Evolutionary conservation across 495 filamentous ascomycete genomes (phyloP), one percentile per base, ranked within the genome.

Genomic region (Tuber borchii): DNA sequence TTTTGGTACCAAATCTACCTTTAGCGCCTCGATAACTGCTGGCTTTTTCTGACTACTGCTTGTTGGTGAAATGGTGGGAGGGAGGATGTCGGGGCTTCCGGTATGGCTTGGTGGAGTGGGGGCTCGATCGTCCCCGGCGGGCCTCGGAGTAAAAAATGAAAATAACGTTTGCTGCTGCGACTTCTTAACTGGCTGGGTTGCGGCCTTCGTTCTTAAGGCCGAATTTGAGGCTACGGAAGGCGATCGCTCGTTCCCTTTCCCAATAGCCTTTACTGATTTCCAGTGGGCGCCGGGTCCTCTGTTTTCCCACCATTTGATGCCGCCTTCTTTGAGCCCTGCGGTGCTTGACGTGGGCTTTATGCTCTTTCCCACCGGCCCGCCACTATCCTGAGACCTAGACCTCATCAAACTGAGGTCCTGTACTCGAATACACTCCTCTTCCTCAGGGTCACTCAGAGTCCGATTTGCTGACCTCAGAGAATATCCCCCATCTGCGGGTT

Each of bases 371-470:
- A 65, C 56, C 56, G 56, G 26, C 31, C 56, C 56, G 16, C 56
- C 5, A 65, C 56, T 65, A 34, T 65, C 56, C 56, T 65, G 56
- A 31, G 56, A 65, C 14, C 56, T 65, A 34, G 56, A 65, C 26
- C 56, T 65, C 26, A 65, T 65, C 78, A 74, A 65, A 73, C 77
- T 79, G 78, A 79, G 78, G 71, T 79, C 70, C 78, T 79, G 78
- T 77, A 79, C 78, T 65, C 78, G 77, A 79, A 79, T 79, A 73
- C 78, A 79, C 31, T 79, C 78, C 75, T 79, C 78, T 74, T 79
- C 78, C 65, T 79, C 78, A 61, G 73, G 78, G 71, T 79, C 78
- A 73, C 65, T 79, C 40, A 44, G 12, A 43, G 39, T 71, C 26
- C n/a, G 74, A 44, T 71, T 48, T 71, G 69, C 74, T 69, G 74